Base-by-base conservation (phyloP, 208 protist genomes). In the Leishmania martiniquensis region DNA sequence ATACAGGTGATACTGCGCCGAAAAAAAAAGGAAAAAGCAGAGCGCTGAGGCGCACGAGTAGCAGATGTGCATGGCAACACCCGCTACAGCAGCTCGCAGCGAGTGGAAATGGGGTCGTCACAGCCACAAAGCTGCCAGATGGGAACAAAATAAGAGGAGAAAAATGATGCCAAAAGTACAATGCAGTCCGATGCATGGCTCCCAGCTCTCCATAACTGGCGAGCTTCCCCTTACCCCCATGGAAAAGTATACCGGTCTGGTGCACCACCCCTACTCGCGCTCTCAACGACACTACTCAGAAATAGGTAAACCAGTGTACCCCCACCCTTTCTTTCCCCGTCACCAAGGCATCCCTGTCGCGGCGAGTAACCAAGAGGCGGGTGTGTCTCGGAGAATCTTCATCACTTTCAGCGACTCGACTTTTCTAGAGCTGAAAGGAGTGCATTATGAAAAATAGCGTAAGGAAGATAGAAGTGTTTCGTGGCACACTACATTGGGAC, bases 11-110 rank as follows among this genome's bases (percentile, higher is more conserved):
- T 34, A 66, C 60, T 44, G 13, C 60, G 5, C n/a, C n/a, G n/a
- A n/a, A n/a, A n/a, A n/a, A n/a, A 73, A 22, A 44, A 62, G 44
- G 42, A 72, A 71, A 55, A 57, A 57, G 52, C 60, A 81, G 59
- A 82, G 29, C 37, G n/a, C 32, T 45, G 49, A 22, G 39, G 12
- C 37, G 55, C 32, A 51, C 20, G 2, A 69, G 63, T 44, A 10
- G 32, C 25, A 69, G 22, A 69, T 69, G 39, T 15, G 34, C 63
- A 65, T 55, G n/a, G 44, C 45, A n/a, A 47, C 63, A 22, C 70
- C n/a, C 52, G n/a, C 42, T 70, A 63, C 44, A 70, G 37, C 49
- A 44, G 44, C 34, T 72, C 63, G 34, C 51, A 65, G n/a, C 54
- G 5, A 20, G 32, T 60, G 32, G 9, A 29, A 29, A 17, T 51